Evolutionary conservation across 192 early-diverging fungal genomes (phyloP).

Genomic region (Allomyces macrogynus): DNA sequence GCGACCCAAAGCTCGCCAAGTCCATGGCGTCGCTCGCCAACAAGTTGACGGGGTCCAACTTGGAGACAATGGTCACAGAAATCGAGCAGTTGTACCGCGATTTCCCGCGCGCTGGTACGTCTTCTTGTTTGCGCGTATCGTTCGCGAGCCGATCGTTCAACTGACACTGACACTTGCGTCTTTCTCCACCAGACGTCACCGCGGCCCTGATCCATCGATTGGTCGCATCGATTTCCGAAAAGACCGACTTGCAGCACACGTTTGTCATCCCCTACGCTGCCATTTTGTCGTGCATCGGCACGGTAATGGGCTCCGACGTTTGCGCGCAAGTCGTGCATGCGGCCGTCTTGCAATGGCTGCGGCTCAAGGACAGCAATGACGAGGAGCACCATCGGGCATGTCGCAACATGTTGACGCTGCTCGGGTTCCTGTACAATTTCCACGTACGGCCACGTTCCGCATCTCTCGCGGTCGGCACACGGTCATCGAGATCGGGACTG

Average conservation of each 20-base stretch:
- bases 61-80: conserved; percentile 63
- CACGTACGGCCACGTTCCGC: conserved; percentile 17
- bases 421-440: conserved; percentile 80
- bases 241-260: conserved; percentile 70
- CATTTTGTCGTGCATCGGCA: conserved; percentile 57
- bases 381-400: conserved; percentile 38
- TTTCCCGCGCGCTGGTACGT: conserved; percentile 11
- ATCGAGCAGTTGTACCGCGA: conserved; percentile 59
- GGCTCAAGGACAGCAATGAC: conserved; percentile 15
- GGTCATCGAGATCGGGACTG: too few species aligned
- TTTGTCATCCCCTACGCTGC: conserved; percentile 80
- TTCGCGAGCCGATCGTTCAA: too few species aligned
- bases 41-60: conserved; percentile 62
- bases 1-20: too few species aligned
- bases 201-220: too few species aligned
- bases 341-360: conserved; percentile 10
- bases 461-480: too few species aligned
- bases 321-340: conserved; percentile 21
- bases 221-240: conserved; percentile 42
- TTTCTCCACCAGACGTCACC: too few species aligned
- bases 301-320: conserved; percentile 69
- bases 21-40: too few species aligned
- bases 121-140: too few species aligned
- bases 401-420: conserved; percentile 56
- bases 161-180: too few species aligned